Base-by-base conservation (phyloP, 306 rosid genomes). In the Begonia loranthoides region DNA sequence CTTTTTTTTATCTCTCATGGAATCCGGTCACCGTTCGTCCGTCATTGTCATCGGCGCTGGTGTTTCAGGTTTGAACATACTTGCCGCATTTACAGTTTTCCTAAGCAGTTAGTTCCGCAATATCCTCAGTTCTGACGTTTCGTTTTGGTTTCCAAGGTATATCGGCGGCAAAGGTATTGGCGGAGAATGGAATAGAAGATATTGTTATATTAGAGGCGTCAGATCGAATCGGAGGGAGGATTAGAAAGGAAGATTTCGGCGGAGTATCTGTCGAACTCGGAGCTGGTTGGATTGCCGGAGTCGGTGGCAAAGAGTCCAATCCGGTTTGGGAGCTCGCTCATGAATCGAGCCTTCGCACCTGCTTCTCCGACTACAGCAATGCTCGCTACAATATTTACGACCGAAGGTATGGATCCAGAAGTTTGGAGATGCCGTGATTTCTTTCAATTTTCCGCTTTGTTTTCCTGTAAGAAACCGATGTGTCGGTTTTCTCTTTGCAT, bases 221-320 rank as follows among this genome's bases (percentile, higher is more conserved):
- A 2, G 92, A 86, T 70, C 83, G 94, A 41, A 81, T 90, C 45
- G 97, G 97, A 24, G 95, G 97, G 6, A 82, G 97, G 75, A 79
- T 90, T 54, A 70, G 84, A 7, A 90, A 82, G 58, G 87, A 90
- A 54, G 41, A 59, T 41, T 90, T 90, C 57, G 95, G 94, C 2
- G 95, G 85, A 11, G 76, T 90, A 54, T 58, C 92, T 63, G 97
- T 74, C 55, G 97, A 90, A 66, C 94, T 85, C 12, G 97, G 97
- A 3, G 95, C 97, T 2, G 97, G 97, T n/a, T 90, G 97, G 97
- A 86, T 90, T 22, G 94, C 83, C 41, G 97, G 97, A 17, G 97
- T 90, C 45, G 97, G 94, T 1, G 97, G 97, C 0, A 68, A 50
- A 14, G 74, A 82, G 57, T 46, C 78, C 13, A 90, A 90, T 55